These are phyloP conservation scores for Fusarium heterosporum DNA, from an alignment of 2,329 filamentous ascomycete genomes.

Conservation along the genomic window DNA sequence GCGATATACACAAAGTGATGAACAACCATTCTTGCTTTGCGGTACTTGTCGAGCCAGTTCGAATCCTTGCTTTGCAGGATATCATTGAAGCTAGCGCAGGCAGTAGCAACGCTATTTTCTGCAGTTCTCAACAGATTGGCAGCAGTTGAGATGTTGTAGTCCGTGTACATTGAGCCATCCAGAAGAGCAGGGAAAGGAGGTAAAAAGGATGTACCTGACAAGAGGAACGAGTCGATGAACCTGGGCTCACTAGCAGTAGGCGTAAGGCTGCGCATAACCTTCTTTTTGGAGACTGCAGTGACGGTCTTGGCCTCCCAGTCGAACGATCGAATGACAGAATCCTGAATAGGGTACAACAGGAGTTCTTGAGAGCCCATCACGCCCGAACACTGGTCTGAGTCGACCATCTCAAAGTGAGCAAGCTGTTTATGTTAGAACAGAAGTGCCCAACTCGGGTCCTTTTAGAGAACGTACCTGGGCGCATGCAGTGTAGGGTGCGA, in stretches of 20 bases:
- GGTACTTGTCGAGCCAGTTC: constrained; percentile 87
- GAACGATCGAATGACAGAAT: constrained; percentile 74
- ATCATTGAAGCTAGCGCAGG: constrained; percentile 84
- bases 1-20: constrained; percentile 89
- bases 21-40: constrained; percentile 84
- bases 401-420: constrained; percentile 78
- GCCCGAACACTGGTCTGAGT: constrained; percentile 76
- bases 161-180: constrained; percentile 65
- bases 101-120: constrained; percentile 75
- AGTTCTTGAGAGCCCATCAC: constrained; percentile 88
- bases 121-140: constrained; percentile 79
- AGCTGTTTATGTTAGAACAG: constrained; percentile 64
- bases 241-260: constrained; percentile 74
- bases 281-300: constrained; percentile 71
- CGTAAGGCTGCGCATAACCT: constrained; percentile 75
- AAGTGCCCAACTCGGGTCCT: not conserved
- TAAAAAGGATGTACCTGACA: constrained; percentile 85
- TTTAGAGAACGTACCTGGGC: constrained; percentile 73
- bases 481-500: constrained; percentile 88
- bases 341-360: constrained; percentile 85
- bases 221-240: constrained; percentile 85
- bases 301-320: constrained; percentile 78
- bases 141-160: constrained; percentile 76
- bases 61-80: constrained; percentile 77
- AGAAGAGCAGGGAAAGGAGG: constrained; percentile 82